Percentiles rank a stretch among this genome's conserved stretches.
These are phyloP conservation scores for Tetracladium setigerum DNA, from an alignment of 495 filamentous ascomycete species.

Conservation along the genomic window DNA sequence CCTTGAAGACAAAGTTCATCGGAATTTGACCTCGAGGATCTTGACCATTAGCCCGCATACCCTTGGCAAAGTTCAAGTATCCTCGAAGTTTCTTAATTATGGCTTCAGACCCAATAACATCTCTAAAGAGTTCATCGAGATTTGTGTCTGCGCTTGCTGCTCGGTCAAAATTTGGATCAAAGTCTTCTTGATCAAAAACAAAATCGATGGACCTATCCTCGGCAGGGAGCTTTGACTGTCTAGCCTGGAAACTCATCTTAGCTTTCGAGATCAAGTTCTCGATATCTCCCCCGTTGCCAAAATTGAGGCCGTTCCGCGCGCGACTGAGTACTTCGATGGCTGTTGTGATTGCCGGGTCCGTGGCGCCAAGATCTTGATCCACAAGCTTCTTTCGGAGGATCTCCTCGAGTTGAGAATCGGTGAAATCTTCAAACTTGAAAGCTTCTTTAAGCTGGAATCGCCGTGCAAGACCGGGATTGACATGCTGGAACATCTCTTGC, in stretches of 20 bases:
- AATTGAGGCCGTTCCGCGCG: conserved; percentile 38
- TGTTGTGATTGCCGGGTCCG: conserved; percentile 29
- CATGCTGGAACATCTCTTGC: conserved; percentile 69
- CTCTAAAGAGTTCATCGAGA: conserved; percentile 51
- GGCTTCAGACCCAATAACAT: conserved; percentile 57
- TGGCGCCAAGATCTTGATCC: conserved; percentile 34
- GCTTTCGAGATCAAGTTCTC: conserved; percentile 23
- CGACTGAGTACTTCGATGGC: conserved; percentile 35
- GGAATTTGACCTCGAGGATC: conserved; percentile 53
- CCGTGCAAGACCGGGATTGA: conserved; percentile 66
- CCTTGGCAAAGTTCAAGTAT: conserved; percentile 48
- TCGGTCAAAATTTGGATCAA: conserved; percentile 61
- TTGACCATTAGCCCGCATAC: conserved; percentile 38
- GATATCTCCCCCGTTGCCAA: conserved; percentile 48
- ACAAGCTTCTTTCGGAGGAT: conserved; percentile 54
- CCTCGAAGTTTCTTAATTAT: conserved; percentile 50
- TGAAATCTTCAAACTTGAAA: conserved; percentile 68
- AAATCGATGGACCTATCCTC: conserved; percentile 3
- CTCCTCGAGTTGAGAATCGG: conserved; percentile 42
- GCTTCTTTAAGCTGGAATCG: conserved; percentile 59
- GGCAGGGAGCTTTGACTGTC: conserved; percentile 3
- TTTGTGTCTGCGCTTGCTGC: conserved; percentile 41
- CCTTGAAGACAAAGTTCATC: conserved; percentile 56
- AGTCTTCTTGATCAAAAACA: conserved; percentile 52
- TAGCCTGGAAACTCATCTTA: conserved; percentile 18